A percentile compares a stretch with the other conserved stretches of the same genome.
Conservation (phyloP, 805 yeast genomes). For the Candida sakaeoensis region DNA sequence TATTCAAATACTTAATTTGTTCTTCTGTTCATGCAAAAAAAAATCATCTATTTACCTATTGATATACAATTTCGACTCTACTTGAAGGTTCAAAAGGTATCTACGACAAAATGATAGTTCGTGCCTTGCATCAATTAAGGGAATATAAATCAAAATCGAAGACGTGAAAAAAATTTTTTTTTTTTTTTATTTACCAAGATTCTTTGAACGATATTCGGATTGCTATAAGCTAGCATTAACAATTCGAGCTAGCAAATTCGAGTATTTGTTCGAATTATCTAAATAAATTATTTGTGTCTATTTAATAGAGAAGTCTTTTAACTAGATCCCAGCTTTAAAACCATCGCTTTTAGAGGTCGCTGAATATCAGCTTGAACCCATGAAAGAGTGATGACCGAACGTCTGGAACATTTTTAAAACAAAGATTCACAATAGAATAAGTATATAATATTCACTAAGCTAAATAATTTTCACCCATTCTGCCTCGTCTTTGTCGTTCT, state of each 20-base stretch:
- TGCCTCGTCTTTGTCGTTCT: constrained; percentile 37
- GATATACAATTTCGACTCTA: no score
- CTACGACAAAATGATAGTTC: not conserved
- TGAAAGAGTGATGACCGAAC: constrained; percentile 96
- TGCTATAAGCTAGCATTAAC: constrained; percentile 20
- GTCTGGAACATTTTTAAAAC: constrained; percentile 77
- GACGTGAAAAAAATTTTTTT: not conserved
- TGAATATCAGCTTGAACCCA: constrained; percentile 68
- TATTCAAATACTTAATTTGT: no score
- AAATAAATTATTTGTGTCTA: constrained; percentile 15
- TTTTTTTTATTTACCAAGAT: constrained; percentile 4
- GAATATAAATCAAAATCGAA: no score
- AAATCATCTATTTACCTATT: no score
- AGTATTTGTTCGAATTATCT: constrained; percentile 16
- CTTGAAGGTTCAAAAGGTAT: no score
- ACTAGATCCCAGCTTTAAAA: constrained; percentile 70
- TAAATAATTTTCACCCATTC: constrained; percentile 42
- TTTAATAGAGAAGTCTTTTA: constrained; percentile 8
- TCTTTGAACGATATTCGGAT: constrained; percentile 1
- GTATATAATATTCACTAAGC: constrained; percentile 10
- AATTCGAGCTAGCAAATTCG: constrained; percentile 20
- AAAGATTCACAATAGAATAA: no score
- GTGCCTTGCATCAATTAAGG: no score
- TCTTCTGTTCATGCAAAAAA: no score
- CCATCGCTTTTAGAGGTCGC: constrained; percentile 98